Evolutionary conservation across 1,284 basidiomycete species (phyloP), one percentile per base, ranked within the genome.

Genomic region (Trametes versicolor): DNA sequence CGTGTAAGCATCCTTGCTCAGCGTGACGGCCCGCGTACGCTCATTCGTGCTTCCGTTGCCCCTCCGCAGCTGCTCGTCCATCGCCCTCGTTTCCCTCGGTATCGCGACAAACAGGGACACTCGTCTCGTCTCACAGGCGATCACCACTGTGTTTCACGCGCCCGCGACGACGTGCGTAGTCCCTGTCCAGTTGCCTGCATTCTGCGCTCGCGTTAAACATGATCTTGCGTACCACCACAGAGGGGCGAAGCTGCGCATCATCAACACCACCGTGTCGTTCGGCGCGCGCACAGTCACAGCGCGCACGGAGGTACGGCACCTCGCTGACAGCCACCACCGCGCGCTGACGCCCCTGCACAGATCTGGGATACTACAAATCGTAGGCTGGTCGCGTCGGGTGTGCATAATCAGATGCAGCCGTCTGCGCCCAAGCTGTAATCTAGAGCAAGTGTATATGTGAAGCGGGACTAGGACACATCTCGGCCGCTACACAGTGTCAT

Each of bases 71-170:
- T 89, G 87, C 73, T 87, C 84, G 51, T 85, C 85, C 60, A 87
- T 86, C 17, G 87, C 89, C 0, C 80, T 90, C 4, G 83, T 89
- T 50, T 85, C 85, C 7, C 79, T 91, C n/a, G 87, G 87, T 2
- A 72, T 89, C 47, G 75, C 85, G 36, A 80, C 82, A 67, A 81
- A 82, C 62, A 75, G 81, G 15, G 88, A 89, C 58, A 87, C 86
- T 0, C 87, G 88, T 15, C 88, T 88, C 17, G 88, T 91, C 25
- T 91, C 89, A 1, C 88, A 90, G 73, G 81, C 84, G 10, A 83
- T 90, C 83, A 87, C 85, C 60, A 81, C 91, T 17, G 74, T 85
- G 23, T 91, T 87, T 73, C 89, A 89, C 71, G 81, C 89, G 15
- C 88, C 89, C 10, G 88, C 87, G 3, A 78, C 85, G 12, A 69